Percentiles rank a stretch among this genome's conserved stretches.
phyloP scores from a whole-genome alignment of 1,139 yeast species.

The Hyphopichia fennica region DNA sequence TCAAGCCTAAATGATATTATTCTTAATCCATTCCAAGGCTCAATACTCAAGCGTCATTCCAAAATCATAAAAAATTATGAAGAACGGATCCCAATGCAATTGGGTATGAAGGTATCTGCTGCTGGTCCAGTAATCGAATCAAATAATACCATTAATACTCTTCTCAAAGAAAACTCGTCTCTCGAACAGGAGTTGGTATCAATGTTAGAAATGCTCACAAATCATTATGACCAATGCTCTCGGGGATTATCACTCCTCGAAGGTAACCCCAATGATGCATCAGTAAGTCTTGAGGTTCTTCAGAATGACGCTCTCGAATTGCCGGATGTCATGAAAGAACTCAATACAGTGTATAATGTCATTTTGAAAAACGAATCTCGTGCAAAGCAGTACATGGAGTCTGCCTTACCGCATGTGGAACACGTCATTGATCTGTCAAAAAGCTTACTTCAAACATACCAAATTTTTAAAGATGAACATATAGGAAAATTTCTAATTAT shows the following conservation, averaged over 20 bases:
- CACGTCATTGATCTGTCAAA: constrained; percentile 12
- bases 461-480: constrained; percentile 23
- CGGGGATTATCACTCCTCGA: constrained; percentile 30
- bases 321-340: constrained; percentile 29
- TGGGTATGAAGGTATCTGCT: constrained; percentile 12
- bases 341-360: constrained; percentile 37
- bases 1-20: constrained; percentile 16
- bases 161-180: constrained; percentile 42
- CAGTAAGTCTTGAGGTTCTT: constrained; percentile 31
- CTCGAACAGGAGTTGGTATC: constrained; percentile 73
- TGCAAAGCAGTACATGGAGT: constrained; percentile 23
- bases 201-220: constrained; percentile 68
- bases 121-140: constrained; percentile 13
- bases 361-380: constrained; percentile 36
- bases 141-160: constrained; percentile 17
- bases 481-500: constrained; percentile 27
- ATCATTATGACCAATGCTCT: constrained; percentile 78
- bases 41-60: constrained; percentile 14
- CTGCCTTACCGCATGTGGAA: constrained; percentile 18
- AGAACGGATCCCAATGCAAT: constrained; percentile 19
- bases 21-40: constrained; percentile 12
- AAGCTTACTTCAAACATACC: constrained; percentile 18
- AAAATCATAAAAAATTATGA: constrained; percentile 21
- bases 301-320: constrained; percentile 35
- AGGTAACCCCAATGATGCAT: constrained; percentile 7